Evolutionary conservation across 2,329 filamentous ascomycete species (phyloP).

Genomic region (Boeremia exigua): DNA sequence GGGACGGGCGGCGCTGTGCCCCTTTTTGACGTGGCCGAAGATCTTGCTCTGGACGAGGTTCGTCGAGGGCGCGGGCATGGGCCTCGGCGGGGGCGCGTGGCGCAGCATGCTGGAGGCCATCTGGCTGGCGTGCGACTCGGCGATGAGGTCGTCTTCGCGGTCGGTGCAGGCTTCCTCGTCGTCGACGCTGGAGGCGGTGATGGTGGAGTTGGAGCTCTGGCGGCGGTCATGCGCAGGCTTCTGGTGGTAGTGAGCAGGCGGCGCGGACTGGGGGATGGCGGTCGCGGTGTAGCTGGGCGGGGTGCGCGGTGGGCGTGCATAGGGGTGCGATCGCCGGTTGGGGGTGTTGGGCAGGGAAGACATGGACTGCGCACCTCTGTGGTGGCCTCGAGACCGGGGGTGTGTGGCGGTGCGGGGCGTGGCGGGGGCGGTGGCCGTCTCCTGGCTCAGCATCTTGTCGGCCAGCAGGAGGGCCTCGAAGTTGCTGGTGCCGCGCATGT

Average conservation of each 20-base stretch:
- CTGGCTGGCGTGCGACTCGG: constrained; percentile 78
- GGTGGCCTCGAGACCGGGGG: constrained; percentile 66
- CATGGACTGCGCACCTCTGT: constrained; percentile 78
- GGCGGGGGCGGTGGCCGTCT: constrained; percentile 75
- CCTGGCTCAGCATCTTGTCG: constrained; percentile 78
- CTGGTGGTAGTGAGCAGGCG: constrained; percentile 43
- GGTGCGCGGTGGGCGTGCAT: constrained; percentile 60
- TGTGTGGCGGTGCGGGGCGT: constrained; percentile 64
- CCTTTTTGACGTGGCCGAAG: constrained; percentile 67
- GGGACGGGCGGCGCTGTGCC: constrained; percentile 45
- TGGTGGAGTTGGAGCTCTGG: constrained; percentile 71
- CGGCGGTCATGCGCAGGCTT: constrained; percentile 52
- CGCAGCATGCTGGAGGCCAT: constrained; percentile 77
- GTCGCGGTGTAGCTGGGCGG: constrained; percentile 43
- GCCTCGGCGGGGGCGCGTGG: constrained; percentile 55
- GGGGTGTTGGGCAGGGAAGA: constrained; percentile 85
- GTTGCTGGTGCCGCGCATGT: constrained; percentile 62
- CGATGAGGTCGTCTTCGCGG: constrained; percentile 69
- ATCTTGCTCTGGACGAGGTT: constrained; percentile 65
- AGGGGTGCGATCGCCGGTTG: constrained; percentile 63
- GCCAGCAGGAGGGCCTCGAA: constrained; percentile 79
- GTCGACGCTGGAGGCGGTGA: constrained; percentile 50
- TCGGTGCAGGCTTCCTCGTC: constrained; percentile 62
- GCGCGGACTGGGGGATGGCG: constrained; percentile 50
- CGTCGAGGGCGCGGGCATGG: constrained; percentile 30